These are phyloP conservation scores for Acer saccharum DNA, from an alignment of 345 rosid genomes.

Conservation along the genomic window DNA sequence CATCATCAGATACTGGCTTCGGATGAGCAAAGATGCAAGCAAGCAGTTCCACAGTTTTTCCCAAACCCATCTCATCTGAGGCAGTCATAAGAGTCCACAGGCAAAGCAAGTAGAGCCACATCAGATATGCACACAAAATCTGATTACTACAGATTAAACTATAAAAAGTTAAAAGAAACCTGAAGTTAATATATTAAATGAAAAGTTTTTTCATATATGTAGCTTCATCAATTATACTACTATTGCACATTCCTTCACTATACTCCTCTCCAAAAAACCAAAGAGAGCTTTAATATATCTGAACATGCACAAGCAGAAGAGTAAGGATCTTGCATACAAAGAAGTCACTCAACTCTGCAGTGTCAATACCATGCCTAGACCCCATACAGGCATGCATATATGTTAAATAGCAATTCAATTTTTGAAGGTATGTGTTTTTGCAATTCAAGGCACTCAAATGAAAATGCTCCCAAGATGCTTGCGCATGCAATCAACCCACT, in stretches of 20 bases:
- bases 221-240: background rate
- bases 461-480: background rate
- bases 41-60: constrained; percentile 95
- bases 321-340: background rate
- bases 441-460: background rate
- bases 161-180: constrained; percentile 1
- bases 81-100: constrained; percentile 30
- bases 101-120: constrained; percentile 17
- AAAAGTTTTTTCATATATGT: background rate
- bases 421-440: background rate
- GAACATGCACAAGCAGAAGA: background rate
- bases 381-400: background rate
- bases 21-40: constrained; percentile 83
- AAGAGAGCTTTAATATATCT: background rate
- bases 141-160: background rate
- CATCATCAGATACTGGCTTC: constrained; percentile 50
- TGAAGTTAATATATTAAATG: background rate
- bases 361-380: background rate
- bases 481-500: background rate
- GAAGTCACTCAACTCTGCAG: background rate
- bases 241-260: background rate
- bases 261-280: background rate
- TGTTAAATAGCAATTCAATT: background rate
- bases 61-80: constrained; percentile 99
- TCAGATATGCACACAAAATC: constrained; percentile 7